Evolutionary conservation across 2,329 filamentous ascomycete genomes (phyloP), one percentile per base, ranked within the genome.

Genomic region (Botryosphaeria agaves): DNA sequence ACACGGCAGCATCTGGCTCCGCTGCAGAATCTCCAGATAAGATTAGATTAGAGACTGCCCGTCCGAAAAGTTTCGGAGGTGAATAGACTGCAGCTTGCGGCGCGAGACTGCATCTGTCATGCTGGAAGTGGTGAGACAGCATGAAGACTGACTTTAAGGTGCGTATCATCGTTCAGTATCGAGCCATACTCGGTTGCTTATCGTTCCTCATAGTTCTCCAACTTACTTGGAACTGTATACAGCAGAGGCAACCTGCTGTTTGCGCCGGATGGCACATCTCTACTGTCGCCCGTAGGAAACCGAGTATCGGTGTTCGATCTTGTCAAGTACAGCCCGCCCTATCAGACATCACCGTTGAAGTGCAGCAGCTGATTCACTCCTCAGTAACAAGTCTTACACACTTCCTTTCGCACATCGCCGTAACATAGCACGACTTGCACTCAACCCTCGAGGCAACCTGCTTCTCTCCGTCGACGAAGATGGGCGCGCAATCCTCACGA

Each of bases 141-240:
- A 98, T 98, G 89, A 98, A 95, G 79, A 95, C 85, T 42, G 87
- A 95, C 60, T 98, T 95, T 57, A 91, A 89, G 74, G 87, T 91
- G 59, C 38, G 55, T 34, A n/a, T n/a, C n/a, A n/a, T n/a, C n/a
- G n/a, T n/a, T n/a, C n/a, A n/a, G n/a, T n/a, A n/a, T 35, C 32
- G 12, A 3, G 25, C 15, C 25, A 14, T 14, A 18, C n/a, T 14
- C 7, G 7, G 31, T 15, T 23, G 12, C 28, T 8, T 8, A 12
- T 26, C n/a, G n/a, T n/a, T n/a, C n/a, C n/a, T n/a, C n/a, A n/a
- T 47, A 94, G 85, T 98, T 98, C 61, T 93, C 87, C 53, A 98
- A 95, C 59, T 71, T 98, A 53, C 72, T 98, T 48, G 91, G 89
- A 52, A 98, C 89, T 43, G 89, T 98, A 51, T 98, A 95, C 65